Base-by-base conservation (phyloP, 1,284 basidiomycete genomes). In the Quambalaria eucalypti region DNA sequence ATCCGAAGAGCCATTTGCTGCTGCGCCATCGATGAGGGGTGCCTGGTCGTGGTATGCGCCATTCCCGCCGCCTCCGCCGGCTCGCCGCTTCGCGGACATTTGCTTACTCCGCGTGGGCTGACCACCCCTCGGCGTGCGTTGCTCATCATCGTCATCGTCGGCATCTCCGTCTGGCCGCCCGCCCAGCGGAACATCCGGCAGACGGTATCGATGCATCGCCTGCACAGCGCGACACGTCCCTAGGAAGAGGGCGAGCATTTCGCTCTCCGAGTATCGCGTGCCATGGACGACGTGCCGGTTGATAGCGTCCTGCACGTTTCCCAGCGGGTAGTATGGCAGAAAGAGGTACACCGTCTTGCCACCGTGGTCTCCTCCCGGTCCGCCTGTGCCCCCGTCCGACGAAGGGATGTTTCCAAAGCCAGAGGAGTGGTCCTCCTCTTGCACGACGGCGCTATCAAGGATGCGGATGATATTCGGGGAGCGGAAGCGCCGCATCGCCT, bases 301-400 rank as follows among this genome's bases (percentile, higher is more conserved):
- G 68, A 99, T 96, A 38, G 85, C 85, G 73, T 98, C 91, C 81
- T 98, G 95, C 16, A 98, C 81, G 73, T 96, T 96, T 26, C 77
- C 78, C 38, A 72, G 87, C 79, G 87, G 86, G 79, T 90, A 93
- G 42, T 89, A 80, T 0, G 91, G 90, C 14, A 95, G 79, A 79
- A 95, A 93, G 26, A 75, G 57, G 51, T 75, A 74, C 50, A 75
- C 67, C 16, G 70, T 60, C 48, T 71, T 70, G 28, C 65, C 62
- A 19, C 60, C 60, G 48, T 56, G 59, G 4, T 48, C 49, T 14
- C 64, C 60, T 2, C 61, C 47, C 4, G 49, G 54, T 10, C 56
- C 61, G 1, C 28, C 61, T n/a, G 9, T 61, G 33, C 65, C 66
- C 7, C 60, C 62, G 47, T 71, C 68, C 50, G 47, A 38, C 21